Conservation (phyloP, 2,329 filamentous ascomycete species). For the Xylaria sp. region DNA sequence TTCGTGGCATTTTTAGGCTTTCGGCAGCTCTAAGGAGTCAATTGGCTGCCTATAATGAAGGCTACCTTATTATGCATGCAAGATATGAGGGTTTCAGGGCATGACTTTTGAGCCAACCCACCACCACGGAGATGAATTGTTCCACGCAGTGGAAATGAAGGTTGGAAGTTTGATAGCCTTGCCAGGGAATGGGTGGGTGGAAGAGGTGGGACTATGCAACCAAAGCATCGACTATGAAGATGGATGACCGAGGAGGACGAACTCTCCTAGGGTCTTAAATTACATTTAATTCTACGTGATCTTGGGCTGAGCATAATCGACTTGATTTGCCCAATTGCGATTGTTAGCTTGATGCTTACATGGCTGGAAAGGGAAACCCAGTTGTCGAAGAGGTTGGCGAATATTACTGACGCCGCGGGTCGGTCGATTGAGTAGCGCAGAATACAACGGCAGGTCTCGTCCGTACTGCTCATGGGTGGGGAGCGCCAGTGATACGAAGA, state of each 20-base stretch:
- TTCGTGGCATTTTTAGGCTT: slow-evolving; percentile 41
- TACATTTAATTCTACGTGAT: slow-evolving; percentile 42
- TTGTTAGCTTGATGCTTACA: slow-evolving; percentile 24
- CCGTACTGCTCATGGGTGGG: slow-evolving; percentile 12
- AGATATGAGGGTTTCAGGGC: slow-evolving; percentile 5
- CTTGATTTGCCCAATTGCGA: slow-evolving; percentile 30
- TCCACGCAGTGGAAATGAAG: slow-evolving; percentile 24
- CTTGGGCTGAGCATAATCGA: slow-evolving; percentile 38
- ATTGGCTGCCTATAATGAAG: slow-evolving; percentile 32
- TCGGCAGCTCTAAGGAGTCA: slow-evolving; percentile 33
- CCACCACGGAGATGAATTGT: slow-evolving; percentile 17
- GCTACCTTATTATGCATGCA: slow-evolving; percentile 35
- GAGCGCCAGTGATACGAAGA: slow-evolving; percentile 14
- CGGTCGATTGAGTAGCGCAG: slow-evolving; percentile 17
- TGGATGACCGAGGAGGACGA: slow-evolving; percentile 23
- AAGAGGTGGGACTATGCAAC: slow-evolving; percentile 2
- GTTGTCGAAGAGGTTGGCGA: slow-evolving; percentile 14
- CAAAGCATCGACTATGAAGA: slow-evolving; percentile 15
- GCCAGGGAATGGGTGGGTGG: slow-evolving; percentile 11
- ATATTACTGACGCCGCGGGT: slow-evolving; percentile 22
- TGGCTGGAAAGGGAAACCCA: slow-evolving; percentile 6
- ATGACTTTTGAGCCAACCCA: slow-evolving; percentile 3
- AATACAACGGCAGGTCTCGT: slow-evolving; percentile 16
- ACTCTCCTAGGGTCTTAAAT: slow-evolving; percentile 27
- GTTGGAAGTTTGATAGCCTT: slow-evolving; percentile 41